Percentiles rank a stretch among this genome's conserved stretches.
Conservation (phyloP, 1,284 basidiomycete species). For the Neonothopanus nambi region DNA sequence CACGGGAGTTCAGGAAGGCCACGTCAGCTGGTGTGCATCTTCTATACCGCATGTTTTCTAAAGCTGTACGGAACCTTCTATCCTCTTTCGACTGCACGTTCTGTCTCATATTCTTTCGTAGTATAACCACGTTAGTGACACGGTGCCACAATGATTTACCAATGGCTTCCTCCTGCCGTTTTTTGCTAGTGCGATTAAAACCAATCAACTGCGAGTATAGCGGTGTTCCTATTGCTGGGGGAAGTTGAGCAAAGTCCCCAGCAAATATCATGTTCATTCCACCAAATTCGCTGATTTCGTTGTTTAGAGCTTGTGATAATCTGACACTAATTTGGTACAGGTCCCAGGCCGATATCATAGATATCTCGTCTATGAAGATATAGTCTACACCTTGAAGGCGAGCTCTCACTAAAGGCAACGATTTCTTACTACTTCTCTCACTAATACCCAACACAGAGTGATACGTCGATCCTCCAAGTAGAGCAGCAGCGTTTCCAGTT, state of each 20-base stretch:
- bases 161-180: no score
- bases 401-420: neutral
- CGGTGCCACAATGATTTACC: conserved; percentile 16
- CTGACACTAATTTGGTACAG: no score
- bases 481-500: no score
- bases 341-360: no score
- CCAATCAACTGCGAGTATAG: conserved; percentile 5
- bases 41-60: no score
- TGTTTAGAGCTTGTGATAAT: conserved; percentile 9
- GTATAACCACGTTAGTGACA: no score
- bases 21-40: no score
- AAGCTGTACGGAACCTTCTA: no score
- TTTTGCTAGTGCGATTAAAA: no score
- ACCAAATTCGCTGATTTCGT: conserved; percentile 11
- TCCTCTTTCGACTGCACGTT: no score
- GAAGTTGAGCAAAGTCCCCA: conserved; percentile 20
- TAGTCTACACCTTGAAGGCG: conserved; percentile 15
- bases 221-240: conserved; percentile 1
- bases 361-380: conserved; percentile 22
- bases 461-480: conserved; percentile 30
- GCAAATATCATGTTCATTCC: conserved; percentile 21
- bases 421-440: neutral
- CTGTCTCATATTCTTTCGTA: no score
- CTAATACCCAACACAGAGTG: conserved; percentile 28
- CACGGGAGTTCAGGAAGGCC: conserved; percentile 24